Base-by-base conservation (phyloP, 306 rosid genomes). In the Glycine soja region DNA sequence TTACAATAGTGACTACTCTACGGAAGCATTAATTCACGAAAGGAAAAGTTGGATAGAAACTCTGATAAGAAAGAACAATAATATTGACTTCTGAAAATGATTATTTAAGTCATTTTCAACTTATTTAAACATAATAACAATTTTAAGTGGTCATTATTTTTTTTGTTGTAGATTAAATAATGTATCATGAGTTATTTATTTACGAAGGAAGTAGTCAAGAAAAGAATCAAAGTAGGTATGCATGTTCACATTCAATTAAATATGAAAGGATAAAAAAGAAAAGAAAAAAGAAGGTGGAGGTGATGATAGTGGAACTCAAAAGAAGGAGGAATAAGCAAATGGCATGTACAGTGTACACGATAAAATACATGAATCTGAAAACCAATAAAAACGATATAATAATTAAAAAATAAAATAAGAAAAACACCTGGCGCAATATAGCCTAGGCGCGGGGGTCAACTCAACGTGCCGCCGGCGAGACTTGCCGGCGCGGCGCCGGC, bases 271-370 rank as follows among this genome's bases (percentile, higher is more conserved):
- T 71, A 32, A 53, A 80, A 50, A 24, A 1, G 30, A 24, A 45
- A 47, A 38, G 57, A 77, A 50, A 54, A 56, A 51, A 34, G 36
- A 40, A 43, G 3, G 68, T 59, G 57, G 48, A 12, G 47, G 10
- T 9, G 6, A 61, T 7, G 76, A 84, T 56, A 70, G 78, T 68
- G 86, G 86, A 83, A 81, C 75, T 73, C 34, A 4, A 75, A 34
- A 3, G 10, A 66, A 70, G 80, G 34, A 19, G 80, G 78, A 84
- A 56, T 62, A 74, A 83, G 75, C 67, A 81, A 81, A 88, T 7
- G 88, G 77, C 89, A 86, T 85, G 79, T 90, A 86, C 87, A 89
- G 81, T 82, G 81, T 90, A 86, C 87, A 89, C 85, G 64, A 86
- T 78, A 89, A 76, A 87, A 90, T 90, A 90, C 94, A 89, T 63